Percentiles rank a stretch among this genome's conserved stretches.
Conservation (phyloP, 2,329 filamentous ascomycete genomes). For the Anthostomella pinea region DNA sequence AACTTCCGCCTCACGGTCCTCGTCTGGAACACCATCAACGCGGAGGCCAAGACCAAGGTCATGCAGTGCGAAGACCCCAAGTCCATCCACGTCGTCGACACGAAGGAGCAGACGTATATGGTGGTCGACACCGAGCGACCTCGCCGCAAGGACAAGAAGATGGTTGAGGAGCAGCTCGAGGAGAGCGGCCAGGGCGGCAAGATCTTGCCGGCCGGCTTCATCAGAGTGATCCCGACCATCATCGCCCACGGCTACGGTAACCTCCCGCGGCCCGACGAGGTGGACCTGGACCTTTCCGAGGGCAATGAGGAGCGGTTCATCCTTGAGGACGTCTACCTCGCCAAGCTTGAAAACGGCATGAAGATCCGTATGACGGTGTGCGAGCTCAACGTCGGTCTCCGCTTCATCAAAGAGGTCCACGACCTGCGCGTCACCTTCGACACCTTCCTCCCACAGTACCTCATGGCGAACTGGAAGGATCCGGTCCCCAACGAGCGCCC, state of each 20-base stretch:
- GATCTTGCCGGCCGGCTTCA: constrained; percentile 43
- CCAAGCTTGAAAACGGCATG: constrained; percentile 60
- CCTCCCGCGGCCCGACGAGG: constrained; percentile 32
- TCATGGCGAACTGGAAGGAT: constrained; percentile 65
- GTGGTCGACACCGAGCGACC: constrained; percentile 49
- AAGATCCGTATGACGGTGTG: constrained; percentile 57
- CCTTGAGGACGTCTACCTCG: constrained; percentile 58
- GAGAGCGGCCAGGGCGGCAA: constrained; percentile 15
- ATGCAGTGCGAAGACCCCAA: constrained; percentile 21
- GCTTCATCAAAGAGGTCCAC: constrained; percentile 60
- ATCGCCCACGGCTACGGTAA: constrained; percentile 50
- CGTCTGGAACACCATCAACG: constrained; percentile 25
- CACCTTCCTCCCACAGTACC: constrained; percentile 62
- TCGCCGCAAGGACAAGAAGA: constrained; percentile 11
- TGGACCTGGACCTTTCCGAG: constrained; percentile 24
- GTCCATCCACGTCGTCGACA: constrained; percentile 39
- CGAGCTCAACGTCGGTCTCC: constrained; percentile 53
- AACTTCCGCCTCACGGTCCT: constrained; percentile 45
- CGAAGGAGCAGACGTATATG: constrained; percentile 58
- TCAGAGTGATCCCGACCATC: constrained; percentile 41
- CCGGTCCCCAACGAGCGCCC: constrained; percentile 46
- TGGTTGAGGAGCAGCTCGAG: constrained; percentile 18
- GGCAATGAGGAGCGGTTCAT: constrained; percentile 49
- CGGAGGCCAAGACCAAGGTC: constrained; percentile 15
- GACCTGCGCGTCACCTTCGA: constrained; percentile 61